Evolutionary conservation across 176 grass and related monocot species (phyloP), one percentile per base, ranked within the genome.

Genomic region (Zoysia pacifica): DNA sequence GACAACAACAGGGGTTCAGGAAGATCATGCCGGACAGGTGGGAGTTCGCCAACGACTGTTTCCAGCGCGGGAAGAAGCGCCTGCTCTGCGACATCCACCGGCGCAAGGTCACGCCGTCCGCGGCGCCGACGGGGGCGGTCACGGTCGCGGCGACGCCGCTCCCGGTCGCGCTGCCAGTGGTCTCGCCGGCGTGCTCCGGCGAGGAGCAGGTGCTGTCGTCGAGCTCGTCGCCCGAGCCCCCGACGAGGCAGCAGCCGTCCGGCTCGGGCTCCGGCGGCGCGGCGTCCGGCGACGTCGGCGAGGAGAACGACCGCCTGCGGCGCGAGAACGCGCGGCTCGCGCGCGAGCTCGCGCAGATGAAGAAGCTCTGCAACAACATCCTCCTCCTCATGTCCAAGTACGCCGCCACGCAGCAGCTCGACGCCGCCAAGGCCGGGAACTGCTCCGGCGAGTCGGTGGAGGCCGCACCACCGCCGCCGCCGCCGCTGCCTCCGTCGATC

Each of bases 21-120:
- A 97, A 97, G 78, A 86, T 93, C 20, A 86, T 93, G 11, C 88
- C 90, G 47, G 93, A 97, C 83, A 67, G 90, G 49, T 97, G 93
- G 93, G 93, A 97, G 81, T 97, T 97, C 72, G 86, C 90, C 12
- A 97, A 97, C 76, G 90, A 97, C 28, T 97, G 80, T 41, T 97
- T 97, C 93, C 78, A 76, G 15, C 83, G 80, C 64, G 93, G 93
- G 1, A 77, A 93, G 66, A 90, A 79, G 77, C 82, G 65, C 11
- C 73, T 97, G 52, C 90, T 97, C 1, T 81, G 83, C 35, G 90
- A 91, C 77, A 97, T 97, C 62, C 90, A 93, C 53, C 87, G 93
- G 1, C 72, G 93, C 20, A 97, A 97, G 86, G 79, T 97, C 9
- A 9, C 72, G 7, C 35, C 79, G 2, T 12, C 53, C 3, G 74